phyloP scores from a whole-genome alignment of 1,284 basidiomycete species.

The Ustilago trichophora region DNA sequence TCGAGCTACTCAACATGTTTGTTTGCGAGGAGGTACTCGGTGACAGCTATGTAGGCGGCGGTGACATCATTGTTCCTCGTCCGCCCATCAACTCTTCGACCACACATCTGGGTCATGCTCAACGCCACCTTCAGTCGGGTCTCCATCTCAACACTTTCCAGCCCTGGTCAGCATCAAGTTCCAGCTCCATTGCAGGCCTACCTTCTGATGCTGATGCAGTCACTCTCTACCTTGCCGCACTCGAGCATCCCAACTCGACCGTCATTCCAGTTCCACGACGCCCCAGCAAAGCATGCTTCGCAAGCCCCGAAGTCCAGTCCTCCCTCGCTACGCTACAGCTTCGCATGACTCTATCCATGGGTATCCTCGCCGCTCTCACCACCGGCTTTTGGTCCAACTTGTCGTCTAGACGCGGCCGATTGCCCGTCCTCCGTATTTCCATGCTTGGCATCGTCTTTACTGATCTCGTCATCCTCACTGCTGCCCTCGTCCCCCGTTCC shows the following conservation, averaged over 20 bases:
- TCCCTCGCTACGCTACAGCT: constrained; percentile 53
- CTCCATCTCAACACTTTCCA: constrained; percentile 13
- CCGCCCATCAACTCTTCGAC: constrained; percentile 4
- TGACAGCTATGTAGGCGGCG: constrained; percentile 25
- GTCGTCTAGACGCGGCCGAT: constrained; percentile 80
- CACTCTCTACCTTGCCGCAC: constrained; percentile 14
- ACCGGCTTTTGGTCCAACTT: constrained; percentile 88
- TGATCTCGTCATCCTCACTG: constrained; percentile 69
- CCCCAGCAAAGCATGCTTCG: constrained; percentile 44
- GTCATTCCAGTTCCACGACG: constrained; percentile 27
- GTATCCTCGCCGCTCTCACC: constrained; percentile 81
- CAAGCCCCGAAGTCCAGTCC: constrained; percentile 47
- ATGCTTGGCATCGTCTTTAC: constrained; percentile 79
- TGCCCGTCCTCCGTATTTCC: constrained; percentile 76
- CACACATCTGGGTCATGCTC: background rate
- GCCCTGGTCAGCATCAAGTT: constrained; percentile 11
- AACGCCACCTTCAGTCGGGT: background rate
- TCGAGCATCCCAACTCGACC: constrained; percentile 30
- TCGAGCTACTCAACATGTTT: constrained; percentile 60
- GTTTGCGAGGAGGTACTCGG: constrained; percentile 56
- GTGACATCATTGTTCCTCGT: constrained; percentile 17
- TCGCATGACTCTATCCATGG: constrained; percentile 77
- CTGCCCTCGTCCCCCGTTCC: constrained; percentile 39
- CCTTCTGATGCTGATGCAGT: constrained; percentile 7
- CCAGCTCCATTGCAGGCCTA: background rate